phyloP scores from a whole-genome alignment of 139 green algal genomes.

The Tetraselmis chui region DNA sequence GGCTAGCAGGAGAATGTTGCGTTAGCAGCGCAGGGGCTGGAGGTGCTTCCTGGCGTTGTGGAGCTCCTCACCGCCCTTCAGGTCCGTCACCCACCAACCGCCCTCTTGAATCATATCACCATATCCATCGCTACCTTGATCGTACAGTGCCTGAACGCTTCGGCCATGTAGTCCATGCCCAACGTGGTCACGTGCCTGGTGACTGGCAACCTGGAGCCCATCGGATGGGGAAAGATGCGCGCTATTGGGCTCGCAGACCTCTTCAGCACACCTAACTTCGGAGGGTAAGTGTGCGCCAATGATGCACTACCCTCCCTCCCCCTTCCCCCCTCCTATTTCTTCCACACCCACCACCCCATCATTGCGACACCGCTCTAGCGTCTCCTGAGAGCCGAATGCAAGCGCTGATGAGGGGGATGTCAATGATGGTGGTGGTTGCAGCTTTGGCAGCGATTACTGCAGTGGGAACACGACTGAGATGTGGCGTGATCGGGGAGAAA shows the following conservation, averaged over 20 bases:
- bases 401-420: no score
- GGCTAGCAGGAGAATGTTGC: no score
- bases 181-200: slow-evolving; percentile 65
- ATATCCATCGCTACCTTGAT: no score
- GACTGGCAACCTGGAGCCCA: slow-evolving; percentile 88
- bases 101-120: no score
- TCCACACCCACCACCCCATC: no score
- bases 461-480: slow-evolving; percentile 57
- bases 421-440: slow-evolving; percentile 28
- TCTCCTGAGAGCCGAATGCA: no score
- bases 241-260: slow-evolving; percentile 61
- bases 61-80: slow-evolving; percentile 39
- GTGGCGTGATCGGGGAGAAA: slow-evolving; percentile 75
- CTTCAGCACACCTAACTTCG: slow-evolving; percentile 67
- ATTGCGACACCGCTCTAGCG: no score
- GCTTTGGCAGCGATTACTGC: slow-evolving; percentile 85
- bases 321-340: no score
- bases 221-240: slow-evolving; percentile 80
- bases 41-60: slow-evolving; percentile 49
- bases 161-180: not conserved
- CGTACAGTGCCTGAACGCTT: no score
- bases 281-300: no score
- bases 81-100: no score
- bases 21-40: slow-evolving; percentile 44
- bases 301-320: no score